Base-by-base conservation (phyloP, 768 basidiomycete genomes). In the Scleroderma bovista region DNA sequence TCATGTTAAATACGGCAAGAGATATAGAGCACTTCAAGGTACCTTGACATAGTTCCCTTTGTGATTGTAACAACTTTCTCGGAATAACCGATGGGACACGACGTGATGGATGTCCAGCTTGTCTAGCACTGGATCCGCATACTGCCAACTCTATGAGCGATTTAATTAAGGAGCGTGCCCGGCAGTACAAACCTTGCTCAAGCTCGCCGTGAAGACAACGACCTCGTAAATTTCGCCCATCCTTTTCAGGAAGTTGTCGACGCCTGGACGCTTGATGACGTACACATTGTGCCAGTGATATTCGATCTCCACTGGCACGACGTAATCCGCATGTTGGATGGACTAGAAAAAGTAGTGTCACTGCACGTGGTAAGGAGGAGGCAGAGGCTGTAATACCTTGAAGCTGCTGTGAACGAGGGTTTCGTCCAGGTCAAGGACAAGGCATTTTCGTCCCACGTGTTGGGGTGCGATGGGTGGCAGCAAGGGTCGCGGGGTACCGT, bases 41-140 rank as follows among this genome's bases (percentile, higher is more conserved):
- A 93, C 94, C 83, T 99, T 99, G 70, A 99, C 95, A 67, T 98
- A 99, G 72, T 95, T 98, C 38, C 95, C 95, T 69, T 88, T 89
- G 72, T 98, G 96, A 65, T 96, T 98, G 67, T 97, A 98, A 69
- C 96, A 99, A 63, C 91, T 95, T 71, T 99, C 96, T 52, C 96
- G 75, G 81, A 97, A 99, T 45, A 99, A 71, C 53, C 96, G 80
- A 68, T 99, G 95, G 29, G 89, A 75, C 37, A 99, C 94, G 10
- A 94, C 95, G 55, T 82, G 86, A 68, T 94, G 86, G 23, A 86
- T 76, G 63, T 99, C 96, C 41, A 99, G 79, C 63, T 95, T 96
- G 75, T 99, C 96, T 48, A 99, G 76, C 13, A 99, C 96, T 3
- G 96, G 96, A 63, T 99, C 96, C 43, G 96, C 96, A 64, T 99